These are phyloP conservation scores for Nothophaeocryptopus gaeumannii DNA, from an alignment of 2,329 filamentous ascomycete species.

Conservation along the genomic window DNA sequence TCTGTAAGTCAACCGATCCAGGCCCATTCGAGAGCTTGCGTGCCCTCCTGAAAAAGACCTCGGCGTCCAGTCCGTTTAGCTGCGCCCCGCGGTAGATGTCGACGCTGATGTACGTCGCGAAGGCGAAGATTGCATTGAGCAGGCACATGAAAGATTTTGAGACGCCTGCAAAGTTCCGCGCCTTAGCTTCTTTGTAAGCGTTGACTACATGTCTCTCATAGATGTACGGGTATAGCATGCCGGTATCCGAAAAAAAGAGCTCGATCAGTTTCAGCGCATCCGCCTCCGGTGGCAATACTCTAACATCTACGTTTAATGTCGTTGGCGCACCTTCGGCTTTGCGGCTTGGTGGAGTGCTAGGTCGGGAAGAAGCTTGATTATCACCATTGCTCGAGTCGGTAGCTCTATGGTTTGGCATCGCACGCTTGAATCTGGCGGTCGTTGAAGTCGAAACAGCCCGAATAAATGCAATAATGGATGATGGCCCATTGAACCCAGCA, in stretches of 20 bases:
- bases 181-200: neutral
- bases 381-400: neutral
- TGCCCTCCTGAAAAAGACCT: constrained; percentile 3
- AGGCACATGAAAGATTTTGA: neutral
- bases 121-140: constrained; percentile 7
- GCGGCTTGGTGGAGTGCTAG: neutral
- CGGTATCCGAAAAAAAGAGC: constrained; percentile 7
- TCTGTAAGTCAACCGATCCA: neutral
- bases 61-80: neutral
- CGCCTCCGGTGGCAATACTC: neutral
- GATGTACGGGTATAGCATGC: constrained; percentile 1
- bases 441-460: neutral
- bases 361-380: neutral
- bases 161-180: neutral
- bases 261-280: neutral
- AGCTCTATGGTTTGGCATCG: too few species aligned
- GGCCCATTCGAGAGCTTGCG: neutral
- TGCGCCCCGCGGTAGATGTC: neutral
- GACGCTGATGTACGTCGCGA: constrained; percentile 6
- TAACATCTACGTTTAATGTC: neutral
- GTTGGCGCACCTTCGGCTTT: too few species aligned
- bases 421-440: neutral
- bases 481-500: neutral
- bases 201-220: constrained; percentile 4
- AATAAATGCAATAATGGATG: constrained; percentile 1